phyloP scores from a whole-genome alignment of 2,329 filamentous ascomycete species.

The Calonectria honghensis region DNA sequence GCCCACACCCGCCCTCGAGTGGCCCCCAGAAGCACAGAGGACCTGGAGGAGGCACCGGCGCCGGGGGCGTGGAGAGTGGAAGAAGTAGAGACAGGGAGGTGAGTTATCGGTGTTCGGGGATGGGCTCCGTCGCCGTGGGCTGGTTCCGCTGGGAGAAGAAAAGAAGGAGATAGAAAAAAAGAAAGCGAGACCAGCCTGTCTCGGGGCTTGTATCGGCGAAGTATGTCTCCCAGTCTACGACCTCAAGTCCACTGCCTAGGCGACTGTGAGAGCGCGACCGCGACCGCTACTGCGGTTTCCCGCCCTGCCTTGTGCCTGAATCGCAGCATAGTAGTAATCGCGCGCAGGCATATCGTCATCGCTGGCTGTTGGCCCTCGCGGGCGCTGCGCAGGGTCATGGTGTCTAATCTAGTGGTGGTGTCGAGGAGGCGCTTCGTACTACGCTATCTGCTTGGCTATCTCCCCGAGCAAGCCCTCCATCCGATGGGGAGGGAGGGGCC shows the following conservation, averaged over 20 bases:
- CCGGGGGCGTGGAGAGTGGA: slow-evolving; percentile 50
- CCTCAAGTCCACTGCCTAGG: background rate
- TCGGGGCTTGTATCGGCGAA: slow-evolving; percentile 45
- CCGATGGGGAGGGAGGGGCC: slow-evolving; percentile 37
- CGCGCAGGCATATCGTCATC: slow-evolving; percentile 33
- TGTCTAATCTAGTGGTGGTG: slow-evolving; percentile 34
- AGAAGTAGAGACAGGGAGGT: slow-evolving; percentile 45
- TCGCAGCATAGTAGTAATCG: slow-evolving; percentile 18
- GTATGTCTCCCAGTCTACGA: slow-evolving; percentile 1
- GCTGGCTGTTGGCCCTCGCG: slow-evolving; percentile 14
- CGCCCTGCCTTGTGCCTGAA: slow-evolving; percentile 17
- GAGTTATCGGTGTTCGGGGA: slow-evolving; percentile 42
- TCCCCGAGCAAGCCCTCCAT: slow-evolving; percentile 42
- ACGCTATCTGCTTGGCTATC: slow-evolving; percentile 36
- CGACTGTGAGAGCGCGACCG: background rate
- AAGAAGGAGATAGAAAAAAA: slow-evolving; percentile 7
- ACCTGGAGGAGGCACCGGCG: slow-evolving; percentile 43
- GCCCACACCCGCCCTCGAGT: slow-evolving; percentile 33
- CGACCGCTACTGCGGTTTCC: slow-evolving; percentile 13
- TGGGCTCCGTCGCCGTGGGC: slow-evolving; percentile 31
- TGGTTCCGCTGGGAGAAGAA: slow-evolving; percentile 24
- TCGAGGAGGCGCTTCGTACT: slow-evolving; percentile 27
- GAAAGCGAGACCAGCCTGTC: slow-evolving; percentile 16
- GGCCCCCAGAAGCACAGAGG: slow-evolving; percentile 39
- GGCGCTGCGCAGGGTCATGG: slow-evolving; percentile 28